These are phyloP conservation scores for Xylaria intraflava DNA, from an alignment of 495 filamentous ascomycete species.

Conservation along the genomic window DNA sequence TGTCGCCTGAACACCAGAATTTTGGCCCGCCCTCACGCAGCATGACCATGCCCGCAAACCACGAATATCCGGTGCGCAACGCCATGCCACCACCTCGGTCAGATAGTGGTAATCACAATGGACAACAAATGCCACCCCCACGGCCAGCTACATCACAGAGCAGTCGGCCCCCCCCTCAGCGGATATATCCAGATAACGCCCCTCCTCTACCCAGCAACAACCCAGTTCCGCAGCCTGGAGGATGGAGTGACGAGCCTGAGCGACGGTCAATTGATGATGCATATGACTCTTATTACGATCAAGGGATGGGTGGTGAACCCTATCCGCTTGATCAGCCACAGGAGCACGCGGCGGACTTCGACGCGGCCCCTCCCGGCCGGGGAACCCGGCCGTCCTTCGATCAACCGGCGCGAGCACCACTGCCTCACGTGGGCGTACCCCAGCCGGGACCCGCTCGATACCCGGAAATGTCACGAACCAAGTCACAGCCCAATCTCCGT, in stretches of 20 bases:
- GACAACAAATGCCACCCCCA: constrained; percentile 36
- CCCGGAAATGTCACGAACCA: constrained; percentile 45
- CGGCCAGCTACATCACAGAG: constrained; percentile 47
- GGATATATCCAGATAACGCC: constrained; percentile 38
- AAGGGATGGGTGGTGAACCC: constrained; percentile 23
- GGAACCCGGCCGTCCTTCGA: constrained; percentile 44
- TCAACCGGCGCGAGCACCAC: constrained; percentile 32
- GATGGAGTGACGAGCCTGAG: constrained; percentile 26
- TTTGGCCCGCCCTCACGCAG: constrained; percentile 41
- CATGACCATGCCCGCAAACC: constrained; percentile 48
- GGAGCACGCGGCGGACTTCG: constrained; percentile 68
- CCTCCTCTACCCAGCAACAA: constrained; percentile 30
- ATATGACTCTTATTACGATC: constrained; percentile 52
- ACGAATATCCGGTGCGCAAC: constrained; percentile 31
- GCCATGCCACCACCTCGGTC: constrained; percentile 26
- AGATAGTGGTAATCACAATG: constrained; percentile 40
- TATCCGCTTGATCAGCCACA: constrained; percentile 31
- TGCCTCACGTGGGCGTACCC: constrained; percentile 25
- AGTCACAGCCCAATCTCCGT: constrained; percentile 64
- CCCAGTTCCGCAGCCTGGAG: constrained; percentile 17
- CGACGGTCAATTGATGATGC: constrained; percentile 43
- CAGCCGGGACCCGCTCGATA: constrained; percentile 38
- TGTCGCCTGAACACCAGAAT: constrained; percentile 23
- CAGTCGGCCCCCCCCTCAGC: constrained; percentile 39
- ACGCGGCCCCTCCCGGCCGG: constrained; percentile 42